Conservation (phyloP, 192 early-diverging fungal genomes). For the Gonapodya sp. region DNA sequence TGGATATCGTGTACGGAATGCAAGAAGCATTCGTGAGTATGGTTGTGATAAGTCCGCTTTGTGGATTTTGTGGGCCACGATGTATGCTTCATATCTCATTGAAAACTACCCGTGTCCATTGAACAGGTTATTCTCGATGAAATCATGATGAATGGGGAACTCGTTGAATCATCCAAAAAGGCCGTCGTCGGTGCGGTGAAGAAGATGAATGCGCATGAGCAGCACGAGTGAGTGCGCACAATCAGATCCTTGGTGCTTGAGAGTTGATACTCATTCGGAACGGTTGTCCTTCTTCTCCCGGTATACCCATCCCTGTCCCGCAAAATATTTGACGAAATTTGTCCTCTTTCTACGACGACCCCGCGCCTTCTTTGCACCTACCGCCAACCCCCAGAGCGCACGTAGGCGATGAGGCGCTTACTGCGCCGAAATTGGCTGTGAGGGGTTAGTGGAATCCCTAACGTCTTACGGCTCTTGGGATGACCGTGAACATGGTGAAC, state of each 20-base stretch:
- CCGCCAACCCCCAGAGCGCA: background rate
- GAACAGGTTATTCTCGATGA: background rate
- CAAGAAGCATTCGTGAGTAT: background rate
- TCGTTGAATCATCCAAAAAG: background rate
- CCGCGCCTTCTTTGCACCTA: background rate
- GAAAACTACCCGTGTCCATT: background rate
- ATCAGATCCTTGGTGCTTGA: too few species aligned
- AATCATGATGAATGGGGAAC: background rate
- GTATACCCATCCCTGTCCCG: background rate
- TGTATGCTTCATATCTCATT: background rate
- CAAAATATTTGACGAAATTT: too few species aligned
- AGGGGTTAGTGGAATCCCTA: background rate
- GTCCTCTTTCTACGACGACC: background rate
- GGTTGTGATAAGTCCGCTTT: background rate
- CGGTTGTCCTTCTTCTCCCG: background rate
- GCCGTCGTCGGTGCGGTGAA: background rate
- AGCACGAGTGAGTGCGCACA: background rate
- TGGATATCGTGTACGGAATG: slow-evolving; percentile 34
- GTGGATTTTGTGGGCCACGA: background rate
- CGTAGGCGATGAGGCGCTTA: background rate
- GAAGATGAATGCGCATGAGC: background rate
- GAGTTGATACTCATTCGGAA: background rate
- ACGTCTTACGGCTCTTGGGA: too few species aligned
- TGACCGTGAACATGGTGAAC: too few species aligned
- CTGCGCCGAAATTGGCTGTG: background rate